These are phyloP conservation scores for Fomes fomentarius DNA, from an alignment of 1,284 basidiomycete species.

Conservation along the genomic window DNA sequence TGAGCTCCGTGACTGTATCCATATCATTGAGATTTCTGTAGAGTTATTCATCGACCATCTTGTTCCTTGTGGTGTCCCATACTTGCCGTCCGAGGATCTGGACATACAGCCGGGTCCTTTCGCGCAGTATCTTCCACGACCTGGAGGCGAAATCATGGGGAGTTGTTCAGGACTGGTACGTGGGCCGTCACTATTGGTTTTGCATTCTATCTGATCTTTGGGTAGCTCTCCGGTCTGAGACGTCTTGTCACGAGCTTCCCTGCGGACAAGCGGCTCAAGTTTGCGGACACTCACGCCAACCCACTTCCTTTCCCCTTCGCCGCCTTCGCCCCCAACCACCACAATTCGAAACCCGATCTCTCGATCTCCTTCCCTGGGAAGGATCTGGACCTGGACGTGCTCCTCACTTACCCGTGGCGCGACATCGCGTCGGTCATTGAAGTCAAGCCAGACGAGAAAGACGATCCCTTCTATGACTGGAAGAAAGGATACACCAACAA, in stretches of 20 bases:
- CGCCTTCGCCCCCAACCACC: background rate
- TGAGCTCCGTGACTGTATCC: background rate
- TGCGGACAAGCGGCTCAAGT: background rate
- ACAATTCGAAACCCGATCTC: background rate
- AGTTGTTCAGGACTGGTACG: background rate
- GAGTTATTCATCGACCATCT: background rate
- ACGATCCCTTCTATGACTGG: conserved; percentile 1
- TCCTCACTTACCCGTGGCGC: background rate
- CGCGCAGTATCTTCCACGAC: background rate
- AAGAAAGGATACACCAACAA: background rate
- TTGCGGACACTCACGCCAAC: background rate
- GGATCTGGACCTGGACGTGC: accelerated
- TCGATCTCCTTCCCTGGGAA: conserved; percentile 2
- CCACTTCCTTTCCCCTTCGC: conserved; percentile 4
- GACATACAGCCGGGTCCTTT: background rate
- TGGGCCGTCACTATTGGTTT: background rate
- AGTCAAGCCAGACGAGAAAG: background rate
- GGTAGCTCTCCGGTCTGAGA: background rate
- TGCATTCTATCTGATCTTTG: too few species aligned
- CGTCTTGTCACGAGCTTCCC: background rate
- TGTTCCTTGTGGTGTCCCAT: background rate
- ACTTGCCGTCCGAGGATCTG: too few species aligned
- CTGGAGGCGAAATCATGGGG: background rate
- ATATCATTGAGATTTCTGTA: too few species aligned
- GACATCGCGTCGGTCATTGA: conserved; percentile 1